Base-by-base conservation (phyloP, 2,329 filamentous ascomycete species). In the Fulvia fulva region DNA sequence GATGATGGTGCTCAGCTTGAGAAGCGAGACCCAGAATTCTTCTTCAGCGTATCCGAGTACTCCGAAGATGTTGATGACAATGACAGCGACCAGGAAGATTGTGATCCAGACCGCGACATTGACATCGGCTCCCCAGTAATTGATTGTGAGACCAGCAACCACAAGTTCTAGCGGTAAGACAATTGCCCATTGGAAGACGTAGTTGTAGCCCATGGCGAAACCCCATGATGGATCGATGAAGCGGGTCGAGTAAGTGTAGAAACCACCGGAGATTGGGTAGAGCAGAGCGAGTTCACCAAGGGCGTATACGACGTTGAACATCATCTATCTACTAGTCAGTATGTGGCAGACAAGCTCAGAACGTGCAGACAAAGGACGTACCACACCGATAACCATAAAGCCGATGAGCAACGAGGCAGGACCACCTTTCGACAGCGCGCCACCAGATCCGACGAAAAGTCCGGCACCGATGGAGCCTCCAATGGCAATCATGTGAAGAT, bases 391-490 rank as follows among this genome's bases (percentile, higher is more conserved):
- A 58, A 72, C 65, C 41, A 58, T 60, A 47, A 70, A 72, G 52
- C 57, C 63, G 49, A 71, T 67, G 25, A 72, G 56, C 6, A 72
- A 61, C 50, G 78, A 76, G 22, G 73, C 75, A 28, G 80, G 81
- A 32, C 81, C 81, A 67, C 78, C 79, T 2, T 69, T 77, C 14
- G 75, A 71, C 43, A 83, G 72, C 5, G 79, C 77, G 41, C 73
- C 67, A 45, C 81, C 81, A 49, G 77, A 78, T 53, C 79, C 78
- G 53, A 83, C 80, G 66, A 83, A 83, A 4, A 83, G 73, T 68
- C 81, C 81, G 32, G 80, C 82, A 53, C 81, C 80, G 55, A 82
- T 80, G 22, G 67, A 67, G 5, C 67, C 70, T 44, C 70, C 70
- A 58, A 71, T 72, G 43, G 69, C 70, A 53, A 71, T 72, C 70